A percentile compares a stretch with the other conserved stretches of the same genome.
phyloP scores from a whole-genome alignment of 2,329 filamentous ascomycete genomes.

The Penicillium sp. region DNA sequence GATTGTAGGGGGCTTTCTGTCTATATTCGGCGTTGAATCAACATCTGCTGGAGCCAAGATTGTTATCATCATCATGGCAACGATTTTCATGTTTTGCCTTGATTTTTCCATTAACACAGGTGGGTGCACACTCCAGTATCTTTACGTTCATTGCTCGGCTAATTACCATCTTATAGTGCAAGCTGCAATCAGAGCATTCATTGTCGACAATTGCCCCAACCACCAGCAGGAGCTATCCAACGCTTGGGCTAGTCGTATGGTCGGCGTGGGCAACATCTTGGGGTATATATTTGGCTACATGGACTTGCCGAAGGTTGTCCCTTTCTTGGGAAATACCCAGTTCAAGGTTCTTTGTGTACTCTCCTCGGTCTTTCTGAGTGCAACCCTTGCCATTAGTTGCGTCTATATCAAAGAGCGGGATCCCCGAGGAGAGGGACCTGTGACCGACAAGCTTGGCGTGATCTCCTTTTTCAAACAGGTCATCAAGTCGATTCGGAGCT shows the following conservation, averaged over 20 bases:
- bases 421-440: constrained; percentile 66
- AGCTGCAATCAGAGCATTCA: constrained; percentile 66
- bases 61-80: constrained; percentile 72
- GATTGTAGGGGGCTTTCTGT: constrained; percentile 65
- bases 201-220: constrained; percentile 85
- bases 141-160: background rate
- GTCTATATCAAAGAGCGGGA: constrained; percentile 72
- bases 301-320: constrained; percentile 69
- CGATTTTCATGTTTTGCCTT: constrained; percentile 81
- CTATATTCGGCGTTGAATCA: constrained; percentile 68
- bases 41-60: constrained; percentile 63
- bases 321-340: constrained; percentile 81
- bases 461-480: constrained; percentile 77
- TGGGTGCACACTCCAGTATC: constrained; percentile 53
- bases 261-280: constrained; percentile 84
- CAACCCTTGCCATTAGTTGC: constrained; percentile 70
- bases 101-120: constrained; percentile 94
- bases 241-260: constrained; percentile 85
- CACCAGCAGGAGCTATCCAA: constrained; percentile 95
- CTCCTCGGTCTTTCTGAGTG: constrained; percentile 68
- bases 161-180: constrained; percentile 58
- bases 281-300: constrained; percentile 86
- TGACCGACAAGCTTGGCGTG: constrained; percentile 62
- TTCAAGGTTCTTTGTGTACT: constrained; percentile 91
- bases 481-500: constrained; percentile 69